Percentiles rank a stretch among this genome's conserved stretches.
These are phyloP conservation scores for Penicillium digitatum DNA, from an alignment of 2,329 filamentous ascomycete species.

Conservation along the genomic window DNA sequence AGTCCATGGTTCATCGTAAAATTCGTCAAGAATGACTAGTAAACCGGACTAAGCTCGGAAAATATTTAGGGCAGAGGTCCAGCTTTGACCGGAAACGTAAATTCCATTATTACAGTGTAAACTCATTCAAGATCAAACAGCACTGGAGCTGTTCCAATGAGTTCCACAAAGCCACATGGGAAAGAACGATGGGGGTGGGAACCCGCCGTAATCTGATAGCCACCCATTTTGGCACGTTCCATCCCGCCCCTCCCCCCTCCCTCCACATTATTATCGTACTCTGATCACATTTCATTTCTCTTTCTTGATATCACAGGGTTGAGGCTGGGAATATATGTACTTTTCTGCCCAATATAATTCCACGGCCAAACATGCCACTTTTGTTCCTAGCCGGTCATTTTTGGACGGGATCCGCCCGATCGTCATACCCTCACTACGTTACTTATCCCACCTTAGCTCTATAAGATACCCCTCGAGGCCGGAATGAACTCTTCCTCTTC, in stretches of 20 bases:
- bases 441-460: not conserved
- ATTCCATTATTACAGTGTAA: not conserved
- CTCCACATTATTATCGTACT: constrained; percentile 3
- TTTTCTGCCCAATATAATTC: not conserved
- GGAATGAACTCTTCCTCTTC: constrained; percentile 19
- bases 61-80: not conserved
- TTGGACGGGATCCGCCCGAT: constrained; percentile 5
- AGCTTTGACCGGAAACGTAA: no score
- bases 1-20: constrained; percentile 7
- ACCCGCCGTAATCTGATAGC: constrained; percentile 17
- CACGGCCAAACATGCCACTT: constrained; percentile 1
- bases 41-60: not conserved
- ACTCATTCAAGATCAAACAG: not conserved
- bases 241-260: constrained; percentile 1
- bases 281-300: constrained; percentile 11
- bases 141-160: not conserved
- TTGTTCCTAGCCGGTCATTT: constrained; percentile 7
- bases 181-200: constrained; percentile 11
- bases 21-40: not conserved
- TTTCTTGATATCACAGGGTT: constrained; percentile 7
- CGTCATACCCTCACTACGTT: not conserved
- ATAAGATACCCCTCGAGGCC: not conserved
- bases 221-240: constrained; percentile 26
- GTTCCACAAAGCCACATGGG: constrained; percentile 20
- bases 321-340: not conserved